Conservation (phyloP, 805 yeast species). For the Tanozyma kutaoensis region DNA sequence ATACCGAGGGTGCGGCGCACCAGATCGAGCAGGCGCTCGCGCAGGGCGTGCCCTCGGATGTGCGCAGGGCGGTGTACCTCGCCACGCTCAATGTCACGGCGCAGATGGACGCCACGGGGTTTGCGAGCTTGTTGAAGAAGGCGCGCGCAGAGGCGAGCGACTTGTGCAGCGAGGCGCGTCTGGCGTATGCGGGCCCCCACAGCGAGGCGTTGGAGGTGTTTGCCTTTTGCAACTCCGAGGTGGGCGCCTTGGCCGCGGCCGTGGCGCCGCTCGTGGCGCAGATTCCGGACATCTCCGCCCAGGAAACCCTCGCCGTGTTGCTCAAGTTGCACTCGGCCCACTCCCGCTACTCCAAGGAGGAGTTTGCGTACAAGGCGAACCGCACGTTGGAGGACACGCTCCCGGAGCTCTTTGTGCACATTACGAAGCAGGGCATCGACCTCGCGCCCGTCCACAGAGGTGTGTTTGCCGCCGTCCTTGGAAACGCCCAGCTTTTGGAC, state of each 20-base stretch:
- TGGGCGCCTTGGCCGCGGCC: constrained; percentile 10
- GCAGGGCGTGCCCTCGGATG: constrained; percentile 16
- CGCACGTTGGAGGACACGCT: constrained; percentile 22
- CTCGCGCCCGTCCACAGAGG: no score
- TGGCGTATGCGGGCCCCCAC: not conserved
- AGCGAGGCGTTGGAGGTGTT: constrained; percentile 16
- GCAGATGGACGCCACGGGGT: constrained; percentile 14
- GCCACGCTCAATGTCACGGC: constrained; percentile 17
- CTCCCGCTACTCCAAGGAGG: constrained; percentile 13
- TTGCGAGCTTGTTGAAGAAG: constrained; percentile 14
- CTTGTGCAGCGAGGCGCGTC: not conserved
- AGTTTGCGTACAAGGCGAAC: constrained; percentile 20
- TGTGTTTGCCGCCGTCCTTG: no score
- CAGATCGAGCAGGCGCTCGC: constrained; percentile 8
- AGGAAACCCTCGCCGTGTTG: constrained; percentile 19
- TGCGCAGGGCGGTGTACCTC: constrained; percentile 19
- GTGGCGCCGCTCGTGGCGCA: constrained; percentile 7
- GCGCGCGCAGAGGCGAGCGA: constrained; percentile 6
- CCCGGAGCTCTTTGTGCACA: constrained; percentile 14
- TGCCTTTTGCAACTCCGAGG: constrained; percentile 16
- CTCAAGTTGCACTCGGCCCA: constrained; percentile 18
- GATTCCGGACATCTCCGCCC: constrained; percentile 9
- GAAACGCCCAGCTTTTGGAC: constrained; percentile 15
- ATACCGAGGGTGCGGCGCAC: no score
- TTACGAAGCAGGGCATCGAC: constrained; percentile 22